Evolutionary conservation across 2,329 filamentous ascomycete species (phyloP).

Genomic region (Colletotrichum sp.): DNA sequence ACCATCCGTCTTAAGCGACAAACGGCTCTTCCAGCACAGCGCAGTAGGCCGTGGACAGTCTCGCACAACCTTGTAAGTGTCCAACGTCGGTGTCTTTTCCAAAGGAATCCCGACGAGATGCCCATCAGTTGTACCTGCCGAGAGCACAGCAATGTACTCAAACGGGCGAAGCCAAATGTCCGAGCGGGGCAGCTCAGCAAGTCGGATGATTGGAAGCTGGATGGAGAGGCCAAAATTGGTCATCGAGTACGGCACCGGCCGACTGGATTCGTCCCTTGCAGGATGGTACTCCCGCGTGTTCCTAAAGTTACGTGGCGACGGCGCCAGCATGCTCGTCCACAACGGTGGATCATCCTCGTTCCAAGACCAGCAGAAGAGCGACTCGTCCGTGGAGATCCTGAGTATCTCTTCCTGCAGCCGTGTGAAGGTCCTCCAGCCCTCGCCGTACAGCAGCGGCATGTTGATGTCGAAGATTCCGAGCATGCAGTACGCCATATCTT

Average conservation of each 20-base stretch:
- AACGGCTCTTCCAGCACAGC: background rate
- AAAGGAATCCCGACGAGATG: background rate
- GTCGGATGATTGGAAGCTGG: background rate
- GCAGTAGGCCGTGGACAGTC: constrained; percentile 2
- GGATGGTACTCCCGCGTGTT: background rate
- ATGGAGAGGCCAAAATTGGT: constrained; percentile 17
- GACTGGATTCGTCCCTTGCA: background rate
- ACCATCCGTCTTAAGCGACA: background rate
- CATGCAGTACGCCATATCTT: constrained; percentile 33
- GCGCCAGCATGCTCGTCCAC: constrained; percentile 15
- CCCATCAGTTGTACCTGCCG: background rate
- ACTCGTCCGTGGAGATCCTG: constrained; percentile 8
- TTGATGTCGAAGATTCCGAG: constrained; percentile 32
- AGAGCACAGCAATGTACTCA: background rate
- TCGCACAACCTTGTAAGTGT: background rate
- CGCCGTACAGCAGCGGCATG: constrained; percentile 32
- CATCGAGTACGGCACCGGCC: constrained; percentile 9
- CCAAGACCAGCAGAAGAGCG: constrained; percentile 19
- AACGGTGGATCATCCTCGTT: background rate
- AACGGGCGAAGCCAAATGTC: background rate
- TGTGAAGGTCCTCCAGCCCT: constrained; percentile 28
- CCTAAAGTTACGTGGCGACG: background rate
- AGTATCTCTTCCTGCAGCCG: constrained; percentile 23
- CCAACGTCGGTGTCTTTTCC: background rate
- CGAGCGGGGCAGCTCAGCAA: background rate